Evolutionary conservation across 495 filamentous ascomycete genomes (phyloP).

Genomic region (Poronia punctata): DNA sequence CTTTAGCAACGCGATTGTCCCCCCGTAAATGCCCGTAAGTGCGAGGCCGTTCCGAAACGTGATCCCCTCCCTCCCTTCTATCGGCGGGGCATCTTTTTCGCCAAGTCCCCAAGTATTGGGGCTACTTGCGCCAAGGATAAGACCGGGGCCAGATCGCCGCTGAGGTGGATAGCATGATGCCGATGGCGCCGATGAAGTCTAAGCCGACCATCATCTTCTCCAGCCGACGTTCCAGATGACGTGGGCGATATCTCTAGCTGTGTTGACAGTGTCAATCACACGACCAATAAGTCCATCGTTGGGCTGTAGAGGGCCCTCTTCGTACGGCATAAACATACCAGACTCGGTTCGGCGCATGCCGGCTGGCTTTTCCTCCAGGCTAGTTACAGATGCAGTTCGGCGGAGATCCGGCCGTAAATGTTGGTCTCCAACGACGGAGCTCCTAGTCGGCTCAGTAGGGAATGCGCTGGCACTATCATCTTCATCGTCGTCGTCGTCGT

Average conservation of each 20-base stretch:
- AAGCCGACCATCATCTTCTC: slow-evolving; percentile 51
- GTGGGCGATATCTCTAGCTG: slow-evolving; percentile 89
- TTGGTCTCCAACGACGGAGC: slow-evolving; percentile 17
- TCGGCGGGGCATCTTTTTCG: slow-evolving; percentile 1
- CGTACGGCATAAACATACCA: slow-evolving; percentile 82
- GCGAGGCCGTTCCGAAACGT: too few species aligned
- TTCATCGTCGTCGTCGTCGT: slow-evolving; percentile 37
- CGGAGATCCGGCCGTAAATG: slow-evolving; percentile 18
- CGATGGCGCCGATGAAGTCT: background rate
- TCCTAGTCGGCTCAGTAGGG: slow-evolving; percentile 8
- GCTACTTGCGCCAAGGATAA: too few species aligned
- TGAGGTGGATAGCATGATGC: background rate
- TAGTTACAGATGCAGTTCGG: slow-evolving; percentile 29
- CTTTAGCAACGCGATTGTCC: slow-evolving; percentile 7
- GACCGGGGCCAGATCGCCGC: too few species aligned
- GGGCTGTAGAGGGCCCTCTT: slow-evolving; percentile 58
- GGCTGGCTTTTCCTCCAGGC: slow-evolving; percentile 33
- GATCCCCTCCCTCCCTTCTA: too few species aligned
- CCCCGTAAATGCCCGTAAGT: too few species aligned
- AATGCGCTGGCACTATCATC: slow-evolving; percentile 55
- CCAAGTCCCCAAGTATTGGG: too few species aligned
- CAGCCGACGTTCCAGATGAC: slow-evolving; percentile 98
- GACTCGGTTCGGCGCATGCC: slow-evolving; percentile 66
- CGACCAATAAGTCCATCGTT: slow-evolving; percentile 60
- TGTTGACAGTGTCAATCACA: slow-evolving; percentile 92